These are phyloP conservation scores for rapeseed (Brassica napus) DNA, from an alignment of 345 rosid genomes.

Conservation along the genomic window Da-Ae NC_063444.1:4408501-4409000, in stretches of 20 bases:
- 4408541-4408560: constrained; percentile 13
- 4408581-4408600: background rate
- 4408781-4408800: background rate
- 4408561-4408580: background rate
- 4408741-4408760: background rate
- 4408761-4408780: background rate
- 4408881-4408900: background rate
- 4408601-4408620: background rate
- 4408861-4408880: background rate
- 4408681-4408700: constrained; percentile 26
- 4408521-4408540: constrained; percentile 27
- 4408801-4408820: background rate
- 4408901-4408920: background rate
- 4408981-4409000: no score
- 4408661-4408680: constrained; percentile 12
- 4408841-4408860: background rate
- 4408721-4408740: background rate
- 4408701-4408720: background rate
- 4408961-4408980: background rate
- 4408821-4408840: background rate
- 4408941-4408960: constrained; percentile 4
- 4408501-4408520: constrained; percentile 59
- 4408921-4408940: background rate
- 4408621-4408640: constrained; percentile 4
- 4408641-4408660: background rate